Conservation (phyloP, 2,329 filamentous ascomycete genomes). For the Plectosphaerella cucumerina region DNA sequence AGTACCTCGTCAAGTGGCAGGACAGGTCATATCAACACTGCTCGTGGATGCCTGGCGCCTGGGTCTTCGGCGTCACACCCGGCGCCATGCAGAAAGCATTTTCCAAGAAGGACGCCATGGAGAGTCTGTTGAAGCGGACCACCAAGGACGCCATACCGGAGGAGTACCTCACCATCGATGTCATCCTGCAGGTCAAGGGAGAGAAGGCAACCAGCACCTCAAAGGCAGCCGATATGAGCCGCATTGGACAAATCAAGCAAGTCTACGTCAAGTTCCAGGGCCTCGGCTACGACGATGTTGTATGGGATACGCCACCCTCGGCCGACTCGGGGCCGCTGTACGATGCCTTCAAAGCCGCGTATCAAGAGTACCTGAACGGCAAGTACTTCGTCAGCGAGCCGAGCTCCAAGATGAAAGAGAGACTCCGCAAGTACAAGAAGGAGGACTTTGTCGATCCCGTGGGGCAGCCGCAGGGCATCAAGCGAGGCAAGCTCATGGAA, state of each 20-base stretch:
- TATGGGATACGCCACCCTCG: slow-evolving; percentile 80
- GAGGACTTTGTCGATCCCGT: slow-evolving; percentile 66
- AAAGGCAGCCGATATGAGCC: slow-evolving; percentile 63
- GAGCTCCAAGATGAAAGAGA: slow-evolving; percentile 58
- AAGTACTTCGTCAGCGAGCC: slow-evolving; percentile 58
- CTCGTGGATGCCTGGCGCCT: slow-evolving; percentile 82
- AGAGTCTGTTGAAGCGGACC: slow-evolving; percentile 59
- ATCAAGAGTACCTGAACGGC: slow-evolving; percentile 79
- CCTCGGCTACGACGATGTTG: slow-evolving; percentile 81
- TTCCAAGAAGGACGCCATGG: slow-evolving; percentile 60
- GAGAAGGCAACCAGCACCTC: slow-evolving; percentile 39
- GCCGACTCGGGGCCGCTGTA: slow-evolving; percentile 63
- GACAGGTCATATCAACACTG: slow-evolving; percentile 76
- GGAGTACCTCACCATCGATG: slow-evolving; percentile 79
- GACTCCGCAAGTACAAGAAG: slow-evolving; percentile 63
- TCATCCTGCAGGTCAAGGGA: slow-evolving; percentile 76
- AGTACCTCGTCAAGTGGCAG: slow-evolving; percentile 91
- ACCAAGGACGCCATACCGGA: slow-evolving; percentile 80
- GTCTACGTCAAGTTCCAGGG: slow-evolving; percentile 91
- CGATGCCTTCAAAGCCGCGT: slow-evolving; percentile 76
- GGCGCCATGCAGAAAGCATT: slow-evolving; percentile 69
- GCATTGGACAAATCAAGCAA: slow-evolving; percentile 67
- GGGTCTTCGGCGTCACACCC: slow-evolving; percentile 72
- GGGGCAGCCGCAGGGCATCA: slow-evolving; percentile 68
- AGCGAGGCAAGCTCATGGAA: slow-evolving; percentile 79